A percentile compares a stretch with the other conserved stretches of the same genome.
These are phyloP conservation scores for Zymoseptoria passerinii DNA, from an alignment of 2,329 filamentous ascomycete species.

Conservation along the genomic window DNA sequence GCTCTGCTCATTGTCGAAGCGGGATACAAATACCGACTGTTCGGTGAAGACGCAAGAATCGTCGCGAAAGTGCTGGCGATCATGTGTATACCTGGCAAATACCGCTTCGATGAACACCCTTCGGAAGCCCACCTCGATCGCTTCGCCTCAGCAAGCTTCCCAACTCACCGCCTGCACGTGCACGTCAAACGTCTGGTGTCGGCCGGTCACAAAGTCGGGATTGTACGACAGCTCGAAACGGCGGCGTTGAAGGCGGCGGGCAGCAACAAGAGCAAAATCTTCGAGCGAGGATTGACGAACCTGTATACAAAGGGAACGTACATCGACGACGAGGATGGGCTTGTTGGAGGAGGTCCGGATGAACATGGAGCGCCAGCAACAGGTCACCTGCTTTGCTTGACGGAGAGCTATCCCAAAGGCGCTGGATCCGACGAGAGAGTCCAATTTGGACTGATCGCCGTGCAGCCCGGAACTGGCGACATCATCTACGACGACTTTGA, in stretches of 20 bases:
- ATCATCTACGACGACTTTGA: constrained; percentile 95
- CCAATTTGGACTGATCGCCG: constrained; percentile 81
- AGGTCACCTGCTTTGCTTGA: constrained; percentile 90
- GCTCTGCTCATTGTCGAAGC: constrained; percentile 88
- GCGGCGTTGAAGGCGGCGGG: constrained; percentile 91
- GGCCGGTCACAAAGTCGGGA: constrained; percentile 90
- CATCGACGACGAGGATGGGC: constrained; percentile 80
- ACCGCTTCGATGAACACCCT: constrained; percentile 85
- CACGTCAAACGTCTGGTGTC: constrained; percentile 89
- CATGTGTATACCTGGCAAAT: constrained; percentile 92
- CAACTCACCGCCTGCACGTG: constrained; percentile 80
- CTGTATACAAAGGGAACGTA: constrained; percentile 98
- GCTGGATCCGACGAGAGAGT: constrained; percentile 88
- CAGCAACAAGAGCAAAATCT: constrained; percentile 87
- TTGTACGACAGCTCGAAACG: constrained; percentile 90
- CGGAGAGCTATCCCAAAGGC: constrained; percentile 70
- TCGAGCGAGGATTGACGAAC: constrained; percentile 86
- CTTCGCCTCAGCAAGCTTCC: constrained; percentile 93
- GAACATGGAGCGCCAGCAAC: constrained; percentile 53
- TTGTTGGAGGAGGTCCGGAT: constrained; percentile 48
- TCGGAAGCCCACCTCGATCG: constrained; percentile 87
- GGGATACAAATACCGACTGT: constrained; percentile 96
- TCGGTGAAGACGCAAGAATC: constrained; percentile 84
- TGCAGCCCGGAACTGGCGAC: constrained; percentile 91
- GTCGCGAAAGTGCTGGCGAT: constrained; percentile 89